Conservation (phyloP, 2,329 filamentous ascomycete species). For the Ilyonectria sp. region DNA sequence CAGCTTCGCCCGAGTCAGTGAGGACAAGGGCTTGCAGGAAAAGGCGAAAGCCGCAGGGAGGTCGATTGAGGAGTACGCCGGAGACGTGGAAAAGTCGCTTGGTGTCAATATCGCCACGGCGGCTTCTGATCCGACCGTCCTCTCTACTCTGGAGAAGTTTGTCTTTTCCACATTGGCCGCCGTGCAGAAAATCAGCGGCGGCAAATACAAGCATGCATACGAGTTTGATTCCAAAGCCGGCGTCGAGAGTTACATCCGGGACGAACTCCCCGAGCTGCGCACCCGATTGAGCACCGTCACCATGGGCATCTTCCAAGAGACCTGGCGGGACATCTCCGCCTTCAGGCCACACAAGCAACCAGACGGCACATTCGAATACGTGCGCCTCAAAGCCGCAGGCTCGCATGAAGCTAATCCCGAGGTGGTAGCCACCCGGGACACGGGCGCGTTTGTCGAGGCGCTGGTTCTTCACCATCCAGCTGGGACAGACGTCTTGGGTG, state of each 20-base stretch:
- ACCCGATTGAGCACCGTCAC: constrained; percentile 31
- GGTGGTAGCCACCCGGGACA: constrained; percentile 20
- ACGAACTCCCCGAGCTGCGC: constrained; percentile 29
- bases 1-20: background rate
- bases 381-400: constrained; percentile 10
- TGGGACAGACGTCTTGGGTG: constrained; percentile 30
- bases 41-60: constrained; percentile 4
- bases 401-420: no score
- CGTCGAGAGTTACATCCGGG: constrained; percentile 39
- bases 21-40: background rate
- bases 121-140: constrained; percentile 23
- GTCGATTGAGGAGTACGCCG: constrained; percentile 32
- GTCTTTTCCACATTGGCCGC: constrained; percentile 64
- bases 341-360: constrained; percentile 28
- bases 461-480: constrained; percentile 20
- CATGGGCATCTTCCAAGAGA: constrained; percentile 34
- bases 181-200: constrained; percentile 59
- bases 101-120: constrained; percentile 39
- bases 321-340: constrained; percentile 30
- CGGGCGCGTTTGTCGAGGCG: constrained; percentile 37
- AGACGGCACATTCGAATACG: constrained; percentile 14
- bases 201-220: constrained; percentile 60
- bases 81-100: constrained; percentile 35
- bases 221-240: constrained; percentile 67
- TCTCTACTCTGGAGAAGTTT: constrained; percentile 50